These are phyloP conservation scores for Sextonia rubra DNA, from an alignment of 164 flowering plant species.

Conservation along the genomic window DNA sequence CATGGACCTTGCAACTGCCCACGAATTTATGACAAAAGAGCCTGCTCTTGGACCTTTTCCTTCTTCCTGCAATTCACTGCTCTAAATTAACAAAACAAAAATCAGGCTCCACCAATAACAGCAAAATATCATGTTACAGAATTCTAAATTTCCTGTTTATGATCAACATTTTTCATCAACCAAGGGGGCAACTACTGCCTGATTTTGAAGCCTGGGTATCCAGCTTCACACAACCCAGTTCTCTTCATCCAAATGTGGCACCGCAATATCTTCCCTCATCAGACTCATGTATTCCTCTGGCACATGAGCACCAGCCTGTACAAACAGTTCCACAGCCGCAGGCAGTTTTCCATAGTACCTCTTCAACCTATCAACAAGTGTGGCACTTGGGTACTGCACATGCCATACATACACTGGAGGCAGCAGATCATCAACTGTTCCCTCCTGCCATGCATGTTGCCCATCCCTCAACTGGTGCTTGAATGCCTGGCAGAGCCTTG, in stretches of 20 bases:
- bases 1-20: no score
- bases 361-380: slow-evolving; percentile 32
- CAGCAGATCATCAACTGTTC: slow-evolving; percentile 42
- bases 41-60: no score
- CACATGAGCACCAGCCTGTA: slow-evolving; percentile 50
- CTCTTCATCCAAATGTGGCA: slow-evolving; percentile 41
- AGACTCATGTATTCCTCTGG: slow-evolving; percentile 24
- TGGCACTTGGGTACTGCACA: slow-evolving; percentile 21
- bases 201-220: background rate
- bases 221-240: slow-evolving; percentile 32
- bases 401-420: slow-evolving; percentile 65
- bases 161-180: no score
- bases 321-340: slow-evolving; percentile 49
- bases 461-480: slow-evolving; percentile 66
- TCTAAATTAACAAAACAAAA: no score
- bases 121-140: no score
- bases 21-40: no score
- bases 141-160: no score
- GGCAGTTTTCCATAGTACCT: slow-evolving; percentile 56
- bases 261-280: slow-evolving; percentile 47
- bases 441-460: slow-evolving; percentile 64
- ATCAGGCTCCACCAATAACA: no score
- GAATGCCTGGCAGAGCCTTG: slow-evolving; percentile 42
- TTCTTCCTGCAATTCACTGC: no score
- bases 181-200: no score